Evolutionary conservation across 2,329 filamentous ascomycete genomes (phyloP).

Genomic region (Talaromyces sp.): DNA sequence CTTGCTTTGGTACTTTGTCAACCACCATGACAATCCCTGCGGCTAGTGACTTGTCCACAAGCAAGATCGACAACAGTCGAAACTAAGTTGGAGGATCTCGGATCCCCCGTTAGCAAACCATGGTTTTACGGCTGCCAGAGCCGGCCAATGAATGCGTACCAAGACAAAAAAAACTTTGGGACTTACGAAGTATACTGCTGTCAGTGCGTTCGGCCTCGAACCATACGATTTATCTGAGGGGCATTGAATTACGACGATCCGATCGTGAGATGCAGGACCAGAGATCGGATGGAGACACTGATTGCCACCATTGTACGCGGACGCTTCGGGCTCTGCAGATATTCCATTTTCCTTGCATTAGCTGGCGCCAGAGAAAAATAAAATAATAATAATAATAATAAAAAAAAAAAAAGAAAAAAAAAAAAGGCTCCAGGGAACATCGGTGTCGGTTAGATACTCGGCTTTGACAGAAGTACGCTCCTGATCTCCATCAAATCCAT

Average conservation of each 20-base stretch:
- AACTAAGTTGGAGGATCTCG: constrained; percentile 10
- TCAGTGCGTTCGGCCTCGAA: constrained; percentile 13
- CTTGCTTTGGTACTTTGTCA: too few relatives aligned
- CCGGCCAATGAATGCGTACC: constrained; percentile 7
- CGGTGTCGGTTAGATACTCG: background rate
- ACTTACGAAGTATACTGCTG: background rate
- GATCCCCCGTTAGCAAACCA: constrained; percentile 4
- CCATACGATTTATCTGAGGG: constrained; percentile 9
- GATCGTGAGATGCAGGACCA: constrained; percentile 17
- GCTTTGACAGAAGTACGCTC: background rate
- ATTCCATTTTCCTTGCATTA: constrained; percentile 28
- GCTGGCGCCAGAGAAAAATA: constrained; percentile 5
- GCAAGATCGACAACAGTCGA: constrained; percentile 6
- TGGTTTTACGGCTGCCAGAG: constrained; percentile 4
- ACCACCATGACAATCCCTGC: background rate
- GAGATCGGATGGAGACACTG: constrained; percentile 13
- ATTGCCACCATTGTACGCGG: constrained; percentile 21
- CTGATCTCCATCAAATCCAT: background rate
- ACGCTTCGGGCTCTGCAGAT: constrained; percentile 14
- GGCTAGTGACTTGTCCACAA: constrained; percentile 10
- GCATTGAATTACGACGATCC: constrained; percentile 15
- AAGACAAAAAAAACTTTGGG: constrained; percentile 8
- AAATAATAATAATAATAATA: too few relatives aligned
- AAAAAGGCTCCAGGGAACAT: constrained; percentile 4
- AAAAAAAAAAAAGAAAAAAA: too few relatives aligned